Evolutionary conservation across 345 rosid genomes (phyloP), one percentile per base, ranked within the genome.

Genomic region (Syzygium aromaticum): DNA sequence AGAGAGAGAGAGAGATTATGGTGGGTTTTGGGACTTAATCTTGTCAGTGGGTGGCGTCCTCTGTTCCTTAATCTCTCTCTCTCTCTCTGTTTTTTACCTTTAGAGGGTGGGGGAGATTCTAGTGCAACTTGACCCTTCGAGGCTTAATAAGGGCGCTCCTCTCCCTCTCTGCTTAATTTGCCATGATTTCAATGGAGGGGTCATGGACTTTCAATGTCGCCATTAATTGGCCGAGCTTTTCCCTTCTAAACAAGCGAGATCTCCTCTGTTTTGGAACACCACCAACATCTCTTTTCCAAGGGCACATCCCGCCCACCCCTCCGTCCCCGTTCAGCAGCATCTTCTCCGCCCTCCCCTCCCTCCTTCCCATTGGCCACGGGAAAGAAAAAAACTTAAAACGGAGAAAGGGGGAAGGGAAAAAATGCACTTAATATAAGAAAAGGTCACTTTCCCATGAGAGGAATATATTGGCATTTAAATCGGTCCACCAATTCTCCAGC

Each of bases 401-500:
- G 46, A 43, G 46, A 43, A 43, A 43, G 46, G 46, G 33, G 3
- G 3, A 15, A n/a, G 8, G 17, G 17, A 1, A 17, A 40, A 9
- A 33, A 8, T 0, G 19, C 80, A 33, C 46, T 17, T 67, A 33
- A 9, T 28, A 30, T 28, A 64, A 27, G 11, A 61, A 59, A n/a
- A 21, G 8, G 87, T 86, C 87, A 67, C 80, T 64, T 86, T 64
- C 77, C 84, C 25, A 2, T 52, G 84, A 67, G 30, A 67, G 84
- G 54, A 78, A 86, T 86, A n/a, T 85, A 28, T 61, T 17, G 82
- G 28, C 28, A 27, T 57, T 53, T 25, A 56, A n/a, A 52, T 77
- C 46, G 91, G 91, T 90, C 90, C 90, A 88, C 80, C 90, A 57
- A 84, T 83, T 30, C 40, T 77, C 87, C 88, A 56, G 77, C 88